Conservation (phyloP, 2,329 filamentous ascomycete species). For the Epichloe baconii region DNA sequence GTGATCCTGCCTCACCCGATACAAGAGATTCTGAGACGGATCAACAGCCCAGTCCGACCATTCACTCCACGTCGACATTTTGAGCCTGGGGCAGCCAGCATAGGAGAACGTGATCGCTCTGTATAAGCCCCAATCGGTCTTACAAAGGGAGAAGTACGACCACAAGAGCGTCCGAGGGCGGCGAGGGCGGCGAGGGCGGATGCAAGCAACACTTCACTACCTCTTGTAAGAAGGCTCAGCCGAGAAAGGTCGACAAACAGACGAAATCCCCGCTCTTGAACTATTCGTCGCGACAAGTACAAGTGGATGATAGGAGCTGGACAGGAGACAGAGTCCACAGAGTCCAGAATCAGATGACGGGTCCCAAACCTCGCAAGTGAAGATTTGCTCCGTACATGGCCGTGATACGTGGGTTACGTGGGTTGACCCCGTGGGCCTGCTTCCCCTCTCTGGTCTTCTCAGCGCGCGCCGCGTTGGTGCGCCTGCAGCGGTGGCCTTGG, state of each 20-base stretch:
- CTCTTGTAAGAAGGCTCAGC: constrained; percentile 7
- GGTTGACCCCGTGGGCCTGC: constrained; percentile 3
- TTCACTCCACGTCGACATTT: constrained; percentile 10
- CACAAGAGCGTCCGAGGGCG: not conserved
- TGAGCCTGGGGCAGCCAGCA: not conserved
- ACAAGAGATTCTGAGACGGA: constrained; percentile 8
- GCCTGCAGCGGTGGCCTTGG: constrained; percentile 2
- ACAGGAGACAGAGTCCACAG: not conserved
- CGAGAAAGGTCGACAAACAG: not conserved
- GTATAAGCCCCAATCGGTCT: not conserved
- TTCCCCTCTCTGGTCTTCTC: constrained; percentile 6
- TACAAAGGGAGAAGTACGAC: not conserved
- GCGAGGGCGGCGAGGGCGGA: not conserved
- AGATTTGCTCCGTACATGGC: not conserved
- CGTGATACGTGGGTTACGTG: constrained; percentile 5
- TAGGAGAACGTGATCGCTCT: not conserved
- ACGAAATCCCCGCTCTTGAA: not conserved
- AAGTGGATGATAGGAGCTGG: not conserved
- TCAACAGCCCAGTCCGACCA: constrained; percentile 17
- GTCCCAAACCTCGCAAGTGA: not conserved
- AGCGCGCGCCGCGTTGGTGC: constrained; percentile 3
- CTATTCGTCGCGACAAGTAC: not conserved
- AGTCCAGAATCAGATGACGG: not conserved
- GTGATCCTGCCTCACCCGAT: constrained; percentile 13
- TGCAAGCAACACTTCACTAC: not conserved